Evolutionary conservation across 306 rosid species (phyloP), one percentile per base, ranked within the genome.

Genomic region (Malus fusca): DNA sequence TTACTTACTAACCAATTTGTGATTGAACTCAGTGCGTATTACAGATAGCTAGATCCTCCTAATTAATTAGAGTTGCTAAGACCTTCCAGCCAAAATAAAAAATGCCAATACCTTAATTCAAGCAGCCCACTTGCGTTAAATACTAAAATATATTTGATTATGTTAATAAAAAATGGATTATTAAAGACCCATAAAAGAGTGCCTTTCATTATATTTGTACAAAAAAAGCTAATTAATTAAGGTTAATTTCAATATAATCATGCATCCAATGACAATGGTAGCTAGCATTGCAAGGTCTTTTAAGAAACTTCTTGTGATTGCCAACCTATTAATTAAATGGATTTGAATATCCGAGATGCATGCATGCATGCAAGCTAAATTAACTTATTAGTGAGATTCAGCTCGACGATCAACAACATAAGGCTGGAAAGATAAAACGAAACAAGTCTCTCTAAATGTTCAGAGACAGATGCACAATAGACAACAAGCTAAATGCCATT

Each of bases 181-280:
- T 11, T 21, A 35, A 7, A 21, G 46, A 21, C 22, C 22, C 8
- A 26, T 14, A 68, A 64, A 69, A 40, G 12, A 66, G 80, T 80
- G 53, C 72, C 84, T 86, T 72, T 88, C 85, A 22, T 2, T 21
- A 56, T 71, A 67, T 71, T 77, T 72, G 88, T 80, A 65, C 74
- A 70, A 66, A 55, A 66, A 65, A 82, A n/a, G 64, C 74, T 44
- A 26, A 15, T 18, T 22, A 61, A 48, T 48, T 48, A 11, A 21
- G 58, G 10, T 60, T 69, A n/a, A 58, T 13, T 17, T 55, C 8
- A n/a, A 61, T 35, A 68, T 48, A n/a, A 35, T 48, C 25, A 26
- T 25, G 8, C 69, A 14, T 51, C 86, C 81, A 76, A 75, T 60
- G 68, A 46, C 69, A 76, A 71, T 40, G 75, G 73, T 40, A 8